Conservation (phyloP, 2,329 filamentous ascomycete genomes). For the Microascus cirrosus region DNA sequence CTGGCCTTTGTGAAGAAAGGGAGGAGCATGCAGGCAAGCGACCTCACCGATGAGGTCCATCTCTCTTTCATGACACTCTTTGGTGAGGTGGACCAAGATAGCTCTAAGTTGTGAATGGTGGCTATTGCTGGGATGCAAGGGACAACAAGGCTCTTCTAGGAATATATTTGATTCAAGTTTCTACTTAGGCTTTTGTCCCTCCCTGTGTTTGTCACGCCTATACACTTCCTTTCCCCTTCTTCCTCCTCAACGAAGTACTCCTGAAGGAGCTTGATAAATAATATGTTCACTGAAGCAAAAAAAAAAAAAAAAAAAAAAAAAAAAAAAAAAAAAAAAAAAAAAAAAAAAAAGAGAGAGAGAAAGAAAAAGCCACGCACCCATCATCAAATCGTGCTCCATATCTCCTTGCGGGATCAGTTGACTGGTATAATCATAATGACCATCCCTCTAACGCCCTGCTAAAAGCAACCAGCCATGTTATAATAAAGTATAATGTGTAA, state of each 20-base stretch:
- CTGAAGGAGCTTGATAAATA: too few relatives aligned
- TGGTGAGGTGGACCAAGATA: slow-evolving; percentile 49
- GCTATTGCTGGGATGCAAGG: not conserved
- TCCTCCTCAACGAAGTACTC: not conserved
- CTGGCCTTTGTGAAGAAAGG: slow-evolving; percentile 79
- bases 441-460: slow-evolving; percentile 7
- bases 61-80: slow-evolving; percentile 69
- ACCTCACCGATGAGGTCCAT: slow-evolving; percentile 85
- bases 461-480: slow-evolving; percentile 1
- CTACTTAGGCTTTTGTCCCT: not conserved
- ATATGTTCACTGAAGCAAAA: not conserved
- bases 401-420: not conserved
- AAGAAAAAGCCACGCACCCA: not conserved
- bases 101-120: slow-evolving; percentile 20
- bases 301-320: not conserved
- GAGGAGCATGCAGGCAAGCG: slow-evolving; percentile 80
- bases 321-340: not conserved
- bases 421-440: not conserved
- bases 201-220: not conserved
- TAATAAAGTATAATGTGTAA: not conserved
- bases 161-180: not conserved
- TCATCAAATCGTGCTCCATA: not conserved
- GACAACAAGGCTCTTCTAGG: not conserved
- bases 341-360: not conserved
- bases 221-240: not conserved